A percentile compares a stretch with the other conserved stretches of the same genome.
These are phyloP conservation scores for Stachybotrys chartarum DNA, from an alignment of 2,329 filamentous ascomycete species.

Conservation along the genomic window DNA sequence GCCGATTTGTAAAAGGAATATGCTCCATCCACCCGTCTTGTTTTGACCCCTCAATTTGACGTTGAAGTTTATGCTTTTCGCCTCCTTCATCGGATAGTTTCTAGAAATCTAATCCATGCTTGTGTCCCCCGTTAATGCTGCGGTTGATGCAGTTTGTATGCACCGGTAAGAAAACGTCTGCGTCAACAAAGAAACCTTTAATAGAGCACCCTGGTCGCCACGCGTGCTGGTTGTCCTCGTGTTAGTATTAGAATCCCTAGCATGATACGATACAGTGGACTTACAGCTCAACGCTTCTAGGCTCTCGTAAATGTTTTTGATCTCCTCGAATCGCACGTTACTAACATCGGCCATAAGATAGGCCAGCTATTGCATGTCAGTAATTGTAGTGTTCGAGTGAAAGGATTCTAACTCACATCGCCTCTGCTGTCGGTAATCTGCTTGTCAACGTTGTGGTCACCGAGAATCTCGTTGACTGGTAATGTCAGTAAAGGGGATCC, in stretches of 20 bases:
- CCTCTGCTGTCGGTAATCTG: slow-evolving; percentile 95
- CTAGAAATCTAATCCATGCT: no score
- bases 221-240: slow-evolving; percentile 27
- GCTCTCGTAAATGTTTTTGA: slow-evolving; percentile 78
- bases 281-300: slow-evolving; percentile 76
- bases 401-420: slow-evolving; percentile 51
- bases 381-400: neutral
- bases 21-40: neutral
- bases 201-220: slow-evolving; percentile 40
- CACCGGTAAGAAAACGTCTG: neutral
- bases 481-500: slow-evolving; percentile 1
- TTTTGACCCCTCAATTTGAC: neutral
- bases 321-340: slow-evolving; percentile 70
- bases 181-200: slow-evolving; percentile 11
- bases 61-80: neutral
- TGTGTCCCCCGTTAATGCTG: no score
- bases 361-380: slow-evolving; percentile 49
- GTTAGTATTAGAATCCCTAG: neutral
- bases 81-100: neutral
- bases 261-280: slow-evolving; percentile 17
- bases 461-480: slow-evolving; percentile 85
- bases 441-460: slow-evolving; percentile 96
- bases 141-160: neutral
- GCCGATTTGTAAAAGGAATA: neutral
- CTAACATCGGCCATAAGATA: slow-evolving; percentile 98